A percentile compares a stretch with the other conserved stretches of the same genome.
Conservation (phyloP, 768 basidiomycete genomes). For the Trametes villosa region DNA sequence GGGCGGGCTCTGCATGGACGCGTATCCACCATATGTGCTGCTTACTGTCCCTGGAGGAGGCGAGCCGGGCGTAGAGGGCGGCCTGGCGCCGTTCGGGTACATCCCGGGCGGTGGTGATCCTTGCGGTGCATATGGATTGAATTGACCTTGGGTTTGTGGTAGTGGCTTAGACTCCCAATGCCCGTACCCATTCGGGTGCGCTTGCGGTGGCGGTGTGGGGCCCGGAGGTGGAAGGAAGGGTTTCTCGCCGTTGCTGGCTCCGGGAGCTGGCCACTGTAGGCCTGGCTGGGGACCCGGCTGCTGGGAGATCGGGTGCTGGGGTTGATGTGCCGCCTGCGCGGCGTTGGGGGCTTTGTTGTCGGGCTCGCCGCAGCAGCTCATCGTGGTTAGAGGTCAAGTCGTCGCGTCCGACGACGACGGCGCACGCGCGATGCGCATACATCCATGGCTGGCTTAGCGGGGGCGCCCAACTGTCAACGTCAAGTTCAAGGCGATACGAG, state of each 20-base stretch:
- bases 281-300: slow-evolving; percentile 53
- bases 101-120: slow-evolving; percentile 22
- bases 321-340: slow-evolving; percentile 41
- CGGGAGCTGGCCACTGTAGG: slow-evolving; percentile 38
- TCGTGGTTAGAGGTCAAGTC: slow-evolving; percentile 34
- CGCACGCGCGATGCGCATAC: background rate
- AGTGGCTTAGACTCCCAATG: slow-evolving; percentile 20
- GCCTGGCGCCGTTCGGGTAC: slow-evolving; percentile 13
- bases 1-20: slow-evolving; percentile 21
- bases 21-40: slow-evolving; percentile 9
- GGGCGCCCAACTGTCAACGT: slow-evolving; percentile 4
- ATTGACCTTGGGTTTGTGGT: slow-evolving; percentile 17
- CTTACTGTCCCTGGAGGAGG: slow-evolving; percentile 12
- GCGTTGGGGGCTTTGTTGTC: slow-evolving; percentile 32
- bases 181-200: slow-evolving; percentile 26
- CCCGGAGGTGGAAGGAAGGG: slow-evolving; percentile 46
- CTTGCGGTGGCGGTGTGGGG: slow-evolving; percentile 50
- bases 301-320: slow-evolving; percentile 42
- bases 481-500: background rate
- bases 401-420: background rate
- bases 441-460: background rate
- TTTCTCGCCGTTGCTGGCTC: slow-evolving; percentile 43
- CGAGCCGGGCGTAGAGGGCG: slow-evolving; percentile 5
- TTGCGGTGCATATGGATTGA: slow-evolving; percentile 20
- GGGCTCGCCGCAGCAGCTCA: slow-evolving; percentile 73